Percentiles rank a stretch among this genome's conserved stretches.
These are phyloP conservation scores for Cercophora newfieldiana DNA, from an alignment of 495 filamentous ascomycete genomes.

Conservation along the genomic window DNA sequence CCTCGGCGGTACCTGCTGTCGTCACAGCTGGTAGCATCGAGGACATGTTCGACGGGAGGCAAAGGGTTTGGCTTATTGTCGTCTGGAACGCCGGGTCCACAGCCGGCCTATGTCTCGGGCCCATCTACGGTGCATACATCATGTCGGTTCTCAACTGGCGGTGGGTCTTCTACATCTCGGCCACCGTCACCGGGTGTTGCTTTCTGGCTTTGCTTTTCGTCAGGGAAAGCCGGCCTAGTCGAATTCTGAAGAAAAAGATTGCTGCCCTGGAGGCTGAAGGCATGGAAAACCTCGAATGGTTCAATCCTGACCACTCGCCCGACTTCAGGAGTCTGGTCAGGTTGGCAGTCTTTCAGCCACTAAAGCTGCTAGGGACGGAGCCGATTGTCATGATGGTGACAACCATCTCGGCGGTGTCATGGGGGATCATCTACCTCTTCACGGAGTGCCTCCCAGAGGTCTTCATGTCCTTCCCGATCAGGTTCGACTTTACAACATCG, in stretches of 20 bases:
- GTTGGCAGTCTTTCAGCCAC: conserved; percentile 10
- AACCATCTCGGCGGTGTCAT: conserved; percentile 38
- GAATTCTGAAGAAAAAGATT: conserved; percentile 3
- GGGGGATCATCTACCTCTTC: conserved; percentile 57
- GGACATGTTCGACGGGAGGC: conserved; percentile 51
- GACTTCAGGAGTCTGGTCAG: not conserved
- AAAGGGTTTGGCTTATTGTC: conserved; percentile 52
- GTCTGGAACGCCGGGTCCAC: conserved; percentile 48
- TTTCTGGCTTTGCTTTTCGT: not conserved
- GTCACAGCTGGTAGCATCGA: conserved; percentile 55
- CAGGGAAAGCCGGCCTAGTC: conserved; percentile 15
- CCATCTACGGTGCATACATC: conserved; percentile 48
- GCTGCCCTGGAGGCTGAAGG: not conserved
- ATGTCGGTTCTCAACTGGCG: not conserved
- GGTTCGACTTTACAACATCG: conserved; percentile 34
- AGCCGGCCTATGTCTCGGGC: conserved; percentile 46
- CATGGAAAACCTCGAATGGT: conserved; percentile 10
- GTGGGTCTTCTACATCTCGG: conserved; percentile 15
- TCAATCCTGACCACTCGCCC: conserved; percentile 14
- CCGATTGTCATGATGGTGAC: conserved; percentile 38
- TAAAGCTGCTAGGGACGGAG: conserved; percentile 36
- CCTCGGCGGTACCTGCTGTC: conserved; percentile 53
- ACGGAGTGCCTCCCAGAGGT: conserved; percentile 51
- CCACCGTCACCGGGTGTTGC: not conserved
- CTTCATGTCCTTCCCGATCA: conserved; percentile 40